These are phyloP conservation scores for Eucalyptus marginata DNA, from an alignment of 345 rosid genomes.

Conservation along the genomic window DNA sequence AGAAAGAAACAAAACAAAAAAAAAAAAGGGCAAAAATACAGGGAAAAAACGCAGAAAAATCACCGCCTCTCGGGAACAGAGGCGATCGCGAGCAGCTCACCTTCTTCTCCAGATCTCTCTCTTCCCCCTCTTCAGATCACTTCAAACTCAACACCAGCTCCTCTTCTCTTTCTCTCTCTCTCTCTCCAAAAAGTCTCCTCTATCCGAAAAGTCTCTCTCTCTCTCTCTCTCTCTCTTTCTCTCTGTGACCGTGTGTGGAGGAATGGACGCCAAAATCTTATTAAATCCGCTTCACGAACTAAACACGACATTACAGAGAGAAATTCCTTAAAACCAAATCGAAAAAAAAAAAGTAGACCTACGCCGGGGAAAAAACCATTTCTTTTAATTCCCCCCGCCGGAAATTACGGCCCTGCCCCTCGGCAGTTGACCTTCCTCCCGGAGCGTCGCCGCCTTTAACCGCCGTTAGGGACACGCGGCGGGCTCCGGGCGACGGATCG, in stretches of 20 bases:
- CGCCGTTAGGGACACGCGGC: background rate
- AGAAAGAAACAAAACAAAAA: background rate
- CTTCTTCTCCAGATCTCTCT: background rate
- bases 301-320: background rate
- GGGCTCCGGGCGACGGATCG: background rate
- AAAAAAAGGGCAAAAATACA: accelerated
- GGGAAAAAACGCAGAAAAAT: background rate
- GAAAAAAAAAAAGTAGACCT: background rate
- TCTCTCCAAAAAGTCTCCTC: background rate
- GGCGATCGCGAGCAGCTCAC: background rate
- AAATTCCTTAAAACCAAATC: background rate
- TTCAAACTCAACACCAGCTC: background rate
- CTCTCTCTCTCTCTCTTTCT: background rate
- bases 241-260: background rate
- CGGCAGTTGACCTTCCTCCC: background rate
- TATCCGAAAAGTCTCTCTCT: background rate
- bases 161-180: background rate
- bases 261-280: conserved; percentile 10
- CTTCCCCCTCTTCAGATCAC: background rate
- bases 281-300: conserved; percentile 15
- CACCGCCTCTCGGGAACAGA: background rate
- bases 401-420: background rate
- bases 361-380: background rate
- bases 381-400: background rate
- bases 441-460: background rate